Conservation (phyloP, 257 asterid species). For the Solanum habrochaites region DNA sequence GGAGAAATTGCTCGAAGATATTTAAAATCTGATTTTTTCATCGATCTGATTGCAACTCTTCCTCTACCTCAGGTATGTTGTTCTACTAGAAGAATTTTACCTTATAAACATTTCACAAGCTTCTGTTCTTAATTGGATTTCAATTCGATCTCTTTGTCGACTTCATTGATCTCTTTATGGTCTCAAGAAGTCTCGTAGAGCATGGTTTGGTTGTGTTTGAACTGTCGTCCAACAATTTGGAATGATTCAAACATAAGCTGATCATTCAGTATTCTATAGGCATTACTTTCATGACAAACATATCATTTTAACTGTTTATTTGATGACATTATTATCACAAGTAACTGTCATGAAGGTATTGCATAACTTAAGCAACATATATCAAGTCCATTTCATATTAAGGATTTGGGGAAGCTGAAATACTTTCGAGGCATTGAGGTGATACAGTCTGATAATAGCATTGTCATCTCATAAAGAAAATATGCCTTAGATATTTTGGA, state of each 20-base stretch:
- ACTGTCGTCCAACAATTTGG: neutral
- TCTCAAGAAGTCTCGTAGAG: neutral
- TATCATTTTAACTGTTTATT: neutral
- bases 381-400: neutral
- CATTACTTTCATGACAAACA: neutral
- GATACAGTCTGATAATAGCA: neutral
- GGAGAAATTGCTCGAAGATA: conserved; percentile 68
- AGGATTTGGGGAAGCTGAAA: neutral
- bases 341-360: neutral
- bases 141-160: neutral
- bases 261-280: neutral
- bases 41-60: conserved; percentile 78
- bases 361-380: neutral
- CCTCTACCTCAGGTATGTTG: conserved; percentile 85
- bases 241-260: neutral
- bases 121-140: neutral
- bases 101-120: neutral
- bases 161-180: neutral
- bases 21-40: conserved; percentile 61
- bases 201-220: neutral
- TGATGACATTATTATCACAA: neutral
- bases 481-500: neutral
- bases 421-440: neutral
- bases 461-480: neutral
- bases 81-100: neutral